Base-by-base conservation (phyloP, 2,329 filamentous ascomycete species). In the Aspergillus carbonarius region DNA sequence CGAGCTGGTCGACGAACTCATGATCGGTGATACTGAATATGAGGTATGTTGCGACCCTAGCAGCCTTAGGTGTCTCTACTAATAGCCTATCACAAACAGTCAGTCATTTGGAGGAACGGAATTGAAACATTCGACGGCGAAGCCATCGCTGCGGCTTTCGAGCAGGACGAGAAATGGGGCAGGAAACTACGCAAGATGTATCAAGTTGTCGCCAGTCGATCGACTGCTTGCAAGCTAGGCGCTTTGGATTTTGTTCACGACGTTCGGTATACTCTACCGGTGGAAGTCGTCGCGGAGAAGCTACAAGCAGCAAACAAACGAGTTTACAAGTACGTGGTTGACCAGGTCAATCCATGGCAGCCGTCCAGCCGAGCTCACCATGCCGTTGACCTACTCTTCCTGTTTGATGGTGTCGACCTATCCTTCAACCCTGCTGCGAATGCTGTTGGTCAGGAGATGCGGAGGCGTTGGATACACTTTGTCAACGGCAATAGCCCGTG, bases 291-390 rank as follows among this genome's bases (percentile, higher is more conserved):
- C n/a, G 51, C 70, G 2, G 56, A 70, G 15, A 74, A 72, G 48
- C 51, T 70, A 1, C 55, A 56, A 1, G 62, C 62, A 2, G 63
- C 63, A 4, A 66, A 68, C 9, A 73, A 69, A 30, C 48, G 56
- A 8, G 72, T 71, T 1, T 81, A 74, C 58, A 70, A 70, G 32
- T 82, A 78, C 37, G 61, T 79, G 0, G 61, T 81, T 1, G 80
- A 82, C 39, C 75, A 82, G 54, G 49, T 69, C 0, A 82, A 82
- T 35, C 79, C 80, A 5, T 81, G 76, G 77, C 80, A 82, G 51
- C 54, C 73, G 0, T 81, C 79, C 0, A 77, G 74, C 8, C 71
- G 80, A 0, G 70, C 79, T 2, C 80, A 82, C 39, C 80, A 82
- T 58, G 80, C 76, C 0, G 76, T 82, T 2, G 80, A 82, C 60